Percentiles rank a stretch among this genome's conserved stretches.
These are phyloP conservation scores for Sugiyamaella chiloensis DNA, from an alignment of 805 yeast species.

Conservation along the genomic window DNA sequence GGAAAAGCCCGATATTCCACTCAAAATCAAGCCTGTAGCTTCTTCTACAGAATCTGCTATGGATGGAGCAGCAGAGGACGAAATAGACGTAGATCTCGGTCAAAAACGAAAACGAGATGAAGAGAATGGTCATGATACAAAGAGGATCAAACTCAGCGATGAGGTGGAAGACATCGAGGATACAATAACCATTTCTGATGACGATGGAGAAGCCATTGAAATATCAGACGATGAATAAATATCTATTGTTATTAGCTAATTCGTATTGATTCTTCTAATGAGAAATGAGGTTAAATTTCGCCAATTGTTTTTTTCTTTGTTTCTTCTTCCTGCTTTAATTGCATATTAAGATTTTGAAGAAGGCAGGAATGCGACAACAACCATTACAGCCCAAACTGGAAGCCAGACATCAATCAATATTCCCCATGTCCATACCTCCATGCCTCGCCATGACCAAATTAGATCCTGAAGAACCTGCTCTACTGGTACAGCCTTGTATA, in stretches of 20 bases:
- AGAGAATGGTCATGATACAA: too few relatives aligned
- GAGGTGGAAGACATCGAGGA: conserved; percentile 5
- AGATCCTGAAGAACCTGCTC: conserved; percentile 49
- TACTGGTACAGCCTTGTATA: conserved; percentile 26
- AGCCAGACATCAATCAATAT: conserved; percentile 72
- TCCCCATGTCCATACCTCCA: conserved; percentile 86
- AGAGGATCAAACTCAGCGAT: too few relatives aligned
- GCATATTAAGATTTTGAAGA: not conserved
- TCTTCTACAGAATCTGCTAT: not conserved
- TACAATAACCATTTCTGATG: conserved; percentile 15
- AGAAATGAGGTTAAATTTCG: conserved; percentile 1
- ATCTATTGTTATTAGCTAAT: conserved; percentile 9
- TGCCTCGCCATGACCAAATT: conserved; percentile 58
- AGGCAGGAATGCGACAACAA: not conserved
- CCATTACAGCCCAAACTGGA: conserved; percentile 65
- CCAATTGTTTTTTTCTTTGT: not conserved
- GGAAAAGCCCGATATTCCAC: conserved; percentile 12
- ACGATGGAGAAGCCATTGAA: conserved; percentile 23
- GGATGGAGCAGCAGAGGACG: too few relatives aligned
- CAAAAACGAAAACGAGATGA: too few relatives aligned
- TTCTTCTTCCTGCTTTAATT: not conserved
- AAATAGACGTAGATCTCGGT: too few relatives aligned
- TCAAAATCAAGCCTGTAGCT: not conserved
- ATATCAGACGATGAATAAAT: conserved; percentile 26
- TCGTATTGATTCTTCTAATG: conserved; percentile 2